Evolutionary conservation across 2,329 filamentous ascomycete genomes (phyloP), one percentile per base, ranked within the genome.

Genomic region (Ilyonectria sp.): DNA sequence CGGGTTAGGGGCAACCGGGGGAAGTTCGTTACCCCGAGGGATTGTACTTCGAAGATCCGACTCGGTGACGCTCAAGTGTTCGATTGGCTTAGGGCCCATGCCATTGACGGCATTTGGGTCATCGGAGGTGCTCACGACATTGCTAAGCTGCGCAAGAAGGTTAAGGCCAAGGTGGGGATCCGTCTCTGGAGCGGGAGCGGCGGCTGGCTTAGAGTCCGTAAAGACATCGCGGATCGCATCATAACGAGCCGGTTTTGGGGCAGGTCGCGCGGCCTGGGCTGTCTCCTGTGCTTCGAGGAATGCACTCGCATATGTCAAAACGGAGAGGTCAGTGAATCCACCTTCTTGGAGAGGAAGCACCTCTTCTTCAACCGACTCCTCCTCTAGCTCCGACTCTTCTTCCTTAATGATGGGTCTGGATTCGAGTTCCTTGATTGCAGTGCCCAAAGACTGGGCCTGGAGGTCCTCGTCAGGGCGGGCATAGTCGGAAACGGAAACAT

Each of bases 201-300:
- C 64, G 6, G 71, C 70, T 21, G 81, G 79, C 63, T 78, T 80
- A 8, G 79, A 76, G 60, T 80, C 75, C 13, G 80, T 80, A 68
- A 84, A 84, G 33, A 84, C 79, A 64, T 84, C 82, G n/a, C 79
- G 78, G 58, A 81, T 80, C n/a, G 79, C 79, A 68, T 81, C 79
- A 57, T 81, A 81, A 55, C 77, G 77, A 58, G 77, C 77, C 31
- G 73, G 74, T 65, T 80, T 80, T 2, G 79, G 72, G 2, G 73
- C 70, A 31, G 76, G 69, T 17, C 73, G 71, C 6, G 75, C 69
- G 4, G 69, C 69, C 56, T 75, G 76, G 15, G 69, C 74, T 8
- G 69, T 63, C 40, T 77, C 74, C 58, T 78, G 71, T 11, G 78
- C 77, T 54, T 75, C 75, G 10, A 79, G 69, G 65, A 75, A 79